Percentiles rank a stretch among this genome's conserved stretches.
These are phyloP conservation scores for Dictyostelium brefeldianum DNA, from an alignment of 78 protist genomes.

Conservation along the genomic window DNA sequence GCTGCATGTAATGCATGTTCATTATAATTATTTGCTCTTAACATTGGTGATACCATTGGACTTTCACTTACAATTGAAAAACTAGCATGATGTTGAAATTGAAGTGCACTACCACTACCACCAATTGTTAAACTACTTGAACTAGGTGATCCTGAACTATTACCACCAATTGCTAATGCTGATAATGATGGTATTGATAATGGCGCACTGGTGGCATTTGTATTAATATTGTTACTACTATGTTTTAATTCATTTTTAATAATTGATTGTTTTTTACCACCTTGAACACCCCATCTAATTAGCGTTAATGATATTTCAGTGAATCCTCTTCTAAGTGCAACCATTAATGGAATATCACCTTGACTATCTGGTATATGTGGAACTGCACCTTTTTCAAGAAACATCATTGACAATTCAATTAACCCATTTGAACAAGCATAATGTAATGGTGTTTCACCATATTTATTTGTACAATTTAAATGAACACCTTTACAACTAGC, in stretches of 20 bases:
- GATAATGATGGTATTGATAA: background rate
- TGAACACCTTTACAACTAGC: background rate
- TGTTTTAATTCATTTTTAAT: background rate
- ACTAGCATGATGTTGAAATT: background rate
- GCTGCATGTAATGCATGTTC: constrained; percentile 76
- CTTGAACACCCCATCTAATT: constrained; percentile 74
- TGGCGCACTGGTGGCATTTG: background rate
- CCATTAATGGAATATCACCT: constrained; percentile 81
- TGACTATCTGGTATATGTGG: constrained; percentile 65
- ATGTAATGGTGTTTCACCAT: constrained; percentile 78
- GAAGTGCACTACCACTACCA: background rate
- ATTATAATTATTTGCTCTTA: constrained; percentile 48
- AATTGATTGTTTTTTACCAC: constrained; percentile 21
- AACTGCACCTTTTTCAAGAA: constrained; percentile 54
- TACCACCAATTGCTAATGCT: background rate
- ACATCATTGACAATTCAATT: constrained; percentile 55
- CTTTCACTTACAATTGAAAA: constrained; percentile 53
- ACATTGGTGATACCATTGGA: constrained; percentile 71
- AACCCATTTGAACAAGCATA: constrained; percentile 61
- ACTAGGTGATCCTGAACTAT: background rate
- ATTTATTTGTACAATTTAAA: constrained; percentile 32
- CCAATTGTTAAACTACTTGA: background rate
- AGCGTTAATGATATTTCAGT: constrained; percentile 68
- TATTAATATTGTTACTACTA: background rate
- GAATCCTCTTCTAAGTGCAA: constrained; percentile 45